Conservation (phyloP, 2,329 filamentous ascomycete genomes). For the Xylaria sp. region DNA sequence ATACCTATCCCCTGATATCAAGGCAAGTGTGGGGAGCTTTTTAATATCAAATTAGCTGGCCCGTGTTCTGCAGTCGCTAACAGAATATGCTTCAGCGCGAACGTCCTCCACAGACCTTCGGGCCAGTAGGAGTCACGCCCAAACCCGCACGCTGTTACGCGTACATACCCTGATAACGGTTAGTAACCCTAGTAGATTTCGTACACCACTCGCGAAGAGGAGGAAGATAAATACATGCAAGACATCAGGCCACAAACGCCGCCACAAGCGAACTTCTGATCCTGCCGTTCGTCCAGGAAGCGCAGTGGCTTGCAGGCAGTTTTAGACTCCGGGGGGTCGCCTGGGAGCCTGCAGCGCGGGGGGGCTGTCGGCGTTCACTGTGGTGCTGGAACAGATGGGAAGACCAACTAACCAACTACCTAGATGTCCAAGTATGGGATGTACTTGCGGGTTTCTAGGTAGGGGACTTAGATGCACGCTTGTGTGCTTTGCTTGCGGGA, state of each 20-base stretch:
- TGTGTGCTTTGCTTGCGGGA: no score
- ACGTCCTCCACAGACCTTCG: slow-evolving; percentile 3
- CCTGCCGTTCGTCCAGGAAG: slow-evolving; percentile 27
- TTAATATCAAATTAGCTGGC: not conserved
- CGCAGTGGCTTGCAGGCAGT: slow-evolving; percentile 14
- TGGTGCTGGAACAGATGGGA: no score
- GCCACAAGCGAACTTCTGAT: slow-evolving; percentile 10
- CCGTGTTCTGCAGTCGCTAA: not conserved
- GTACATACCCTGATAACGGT: slow-evolving; percentile 7
- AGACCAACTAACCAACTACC: slow-evolving; percentile 21
- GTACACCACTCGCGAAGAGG: slow-evolving; percentile 12
- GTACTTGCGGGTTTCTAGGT: slow-evolving; percentile 1
- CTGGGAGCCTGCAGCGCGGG: slow-evolving; percentile 30
- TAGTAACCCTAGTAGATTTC: slow-evolving; percentile 7
- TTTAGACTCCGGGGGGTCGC: slow-evolving; percentile 27
- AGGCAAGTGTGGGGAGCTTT: slow-evolving; percentile 8
- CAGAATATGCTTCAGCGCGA: not conserved
- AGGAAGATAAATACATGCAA: slow-evolving; percentile 7
- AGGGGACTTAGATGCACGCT: not conserved
- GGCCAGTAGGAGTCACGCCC: slow-evolving; percentile 5
- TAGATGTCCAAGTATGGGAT: no score
- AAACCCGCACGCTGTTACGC: not conserved
- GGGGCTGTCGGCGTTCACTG: slow-evolving; percentile 5
- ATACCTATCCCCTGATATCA: not conserved
- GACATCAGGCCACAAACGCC: slow-evolving; percentile 9